Conservation (phyloP, 176 grass and related monocot species). For the Paspalum vaginatum region DNA sequence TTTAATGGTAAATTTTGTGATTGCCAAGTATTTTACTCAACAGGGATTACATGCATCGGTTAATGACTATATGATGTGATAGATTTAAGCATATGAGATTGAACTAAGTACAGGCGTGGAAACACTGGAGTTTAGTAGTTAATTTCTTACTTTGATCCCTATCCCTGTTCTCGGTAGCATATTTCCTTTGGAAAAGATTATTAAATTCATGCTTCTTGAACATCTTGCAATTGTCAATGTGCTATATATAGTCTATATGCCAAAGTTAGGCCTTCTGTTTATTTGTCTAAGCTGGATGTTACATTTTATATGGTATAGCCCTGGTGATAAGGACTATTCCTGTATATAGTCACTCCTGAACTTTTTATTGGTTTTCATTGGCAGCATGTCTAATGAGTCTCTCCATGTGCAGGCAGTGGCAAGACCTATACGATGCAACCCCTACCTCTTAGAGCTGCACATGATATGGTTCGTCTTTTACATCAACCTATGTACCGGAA, state of each 20-base stretch:
- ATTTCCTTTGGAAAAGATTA: not conserved
- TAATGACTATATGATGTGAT: constrained; percentile 6
- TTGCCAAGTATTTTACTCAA: constrained; percentile 25
- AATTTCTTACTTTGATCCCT: constrained; percentile 4
- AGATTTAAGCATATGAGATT: constrained; percentile 11
- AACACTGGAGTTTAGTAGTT: constrained; percentile 22
- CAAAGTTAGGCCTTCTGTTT: not conserved
- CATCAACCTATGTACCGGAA: constrained; percentile 44
- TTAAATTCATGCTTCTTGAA: constrained; percentile 9
- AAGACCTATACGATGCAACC: constrained; percentile 85
- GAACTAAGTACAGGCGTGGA: constrained; percentile 10
- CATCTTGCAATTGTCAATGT: not conserved
- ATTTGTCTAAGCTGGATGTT: constrained; percentile 11
- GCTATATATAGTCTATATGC: not conserved
- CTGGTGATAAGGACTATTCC: not conserved
- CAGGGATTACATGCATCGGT: not conserved
- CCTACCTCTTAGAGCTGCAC: constrained; percentile 69
- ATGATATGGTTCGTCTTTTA: constrained; percentile 69
- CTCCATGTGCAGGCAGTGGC: constrained; percentile 63
- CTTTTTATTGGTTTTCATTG: not conserved
- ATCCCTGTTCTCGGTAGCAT: constrained; percentile 18
- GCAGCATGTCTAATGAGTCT: constrained; percentile 14
- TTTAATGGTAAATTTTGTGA: constrained; percentile 12
- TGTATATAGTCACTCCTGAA: constrained; percentile 1
- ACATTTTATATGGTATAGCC: not conserved